A percentile compares a stretch with the other conserved stretches of the same genome.
Conservation (phyloP, 441 rosid species). For the Syzygium syzygioides region DNA sequence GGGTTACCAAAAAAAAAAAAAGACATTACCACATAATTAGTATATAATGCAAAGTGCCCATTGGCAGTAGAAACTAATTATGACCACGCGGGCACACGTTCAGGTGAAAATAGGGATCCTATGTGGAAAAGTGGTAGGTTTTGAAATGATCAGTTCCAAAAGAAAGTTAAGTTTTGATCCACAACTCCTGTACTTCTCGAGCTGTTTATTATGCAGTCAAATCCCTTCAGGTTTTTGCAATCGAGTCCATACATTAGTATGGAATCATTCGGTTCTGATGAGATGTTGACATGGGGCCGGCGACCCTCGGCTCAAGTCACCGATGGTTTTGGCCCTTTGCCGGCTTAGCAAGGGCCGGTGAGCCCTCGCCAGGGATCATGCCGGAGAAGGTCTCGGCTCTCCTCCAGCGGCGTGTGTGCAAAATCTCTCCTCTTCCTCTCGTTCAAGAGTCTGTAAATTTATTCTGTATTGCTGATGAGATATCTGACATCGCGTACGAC, state of each 20-base stretch:
- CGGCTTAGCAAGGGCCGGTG: background rate
- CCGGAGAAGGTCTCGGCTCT: background rate
- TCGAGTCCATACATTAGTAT: background rate
- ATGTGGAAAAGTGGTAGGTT: slow-evolving; percentile 21
- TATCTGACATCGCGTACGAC: background rate
- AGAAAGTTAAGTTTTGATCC: background rate
- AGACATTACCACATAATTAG: background rate
- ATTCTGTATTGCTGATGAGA: background rate
- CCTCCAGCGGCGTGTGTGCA: background rate
- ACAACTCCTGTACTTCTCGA: background rate
- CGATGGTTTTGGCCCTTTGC: background rate
- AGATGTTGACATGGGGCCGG: background rate
- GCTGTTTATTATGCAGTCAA: background rate
- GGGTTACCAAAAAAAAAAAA: no score
- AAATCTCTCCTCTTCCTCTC: background rate
- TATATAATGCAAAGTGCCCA: slow-evolving; percentile 23
- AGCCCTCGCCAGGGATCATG: background rate
- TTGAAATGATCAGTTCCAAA: background rate
- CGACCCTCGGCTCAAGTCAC: background rate
- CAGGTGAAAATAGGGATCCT: slow-evolving; percentile 19
- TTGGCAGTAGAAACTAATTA: slow-evolving; percentile 19
- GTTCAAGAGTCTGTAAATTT: background rate
- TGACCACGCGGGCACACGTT: background rate
- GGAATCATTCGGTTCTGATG: background rate
- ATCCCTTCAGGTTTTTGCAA: background rate